A percentile compares a stretch with the other conserved stretches of the same genome.
phyloP scores from a whole-genome alignment of 257 asterid genomes.

The Nicotiana otophora region DNA sequence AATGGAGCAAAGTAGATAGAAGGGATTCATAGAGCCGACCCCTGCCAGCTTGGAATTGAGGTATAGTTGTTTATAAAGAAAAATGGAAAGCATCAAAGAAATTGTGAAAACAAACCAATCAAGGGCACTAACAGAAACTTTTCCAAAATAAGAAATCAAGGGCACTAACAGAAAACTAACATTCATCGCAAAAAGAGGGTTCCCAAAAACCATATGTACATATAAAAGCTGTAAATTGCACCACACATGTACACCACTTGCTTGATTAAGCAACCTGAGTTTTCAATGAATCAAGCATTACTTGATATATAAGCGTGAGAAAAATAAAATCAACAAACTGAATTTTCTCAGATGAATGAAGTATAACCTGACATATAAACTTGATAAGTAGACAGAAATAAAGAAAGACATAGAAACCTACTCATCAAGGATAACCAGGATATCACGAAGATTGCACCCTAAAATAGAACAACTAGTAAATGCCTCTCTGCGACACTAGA shows the following conservation, averaged over 20 bases:
- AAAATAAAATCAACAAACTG: not conserved
- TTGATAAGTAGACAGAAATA: not conserved
- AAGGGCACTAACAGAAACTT: not conserved
- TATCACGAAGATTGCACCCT: conserved; percentile 18
- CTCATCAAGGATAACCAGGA: conserved; percentile 12
- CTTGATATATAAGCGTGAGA: not conserved
- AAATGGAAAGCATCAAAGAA: not conserved
- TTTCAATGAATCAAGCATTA: not conserved
- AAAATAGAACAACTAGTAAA: conserved; percentile 19
- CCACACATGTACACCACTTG: not conserved
- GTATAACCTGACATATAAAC: not conserved
- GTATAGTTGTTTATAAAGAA: not conserved
- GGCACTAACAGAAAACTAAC: not conserved
- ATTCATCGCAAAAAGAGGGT: not conserved
- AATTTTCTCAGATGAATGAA: not conserved
- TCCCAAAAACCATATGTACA: not conserved
- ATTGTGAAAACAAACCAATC: not conserved
- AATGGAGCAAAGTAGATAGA: not conserved
- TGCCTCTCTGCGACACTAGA: conserved; percentile 22
- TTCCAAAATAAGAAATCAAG: not conserved
- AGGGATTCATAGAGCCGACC: not conserved
- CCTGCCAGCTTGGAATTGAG: not conserved
- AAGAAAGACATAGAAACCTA: conserved; percentile 3
- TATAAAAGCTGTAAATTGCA: not conserved
- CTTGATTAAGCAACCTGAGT: not conserved